Percentiles rank a stretch among this genome's conserved stretches.
These are phyloP conservation scores for Alternaria rosae DNA, from an alignment of 2,329 filamentous ascomycete genomes.

Conservation along the genomic window DNA sequence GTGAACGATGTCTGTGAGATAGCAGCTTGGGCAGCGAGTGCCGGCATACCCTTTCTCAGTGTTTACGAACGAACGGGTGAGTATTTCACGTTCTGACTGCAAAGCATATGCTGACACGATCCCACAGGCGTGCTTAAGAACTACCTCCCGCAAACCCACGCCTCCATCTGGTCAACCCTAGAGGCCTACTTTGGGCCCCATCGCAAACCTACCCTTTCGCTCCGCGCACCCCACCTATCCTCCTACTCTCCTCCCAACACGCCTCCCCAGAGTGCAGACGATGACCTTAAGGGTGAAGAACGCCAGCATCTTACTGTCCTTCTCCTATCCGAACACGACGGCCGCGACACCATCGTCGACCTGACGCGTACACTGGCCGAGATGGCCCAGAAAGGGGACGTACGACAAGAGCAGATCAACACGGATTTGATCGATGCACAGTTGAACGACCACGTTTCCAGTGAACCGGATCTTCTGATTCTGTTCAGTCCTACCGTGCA, in stretches of 20 bases:
- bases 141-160: slow-evolving; percentile 84
- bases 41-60: slow-evolving; percentile 85
- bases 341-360: slow-evolving; percentile 92
- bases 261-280: slow-evolving; percentile 47
- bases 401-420: slow-evolving; percentile 82
- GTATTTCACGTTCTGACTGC: slow-evolving; percentile 26
- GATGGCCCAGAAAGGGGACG: slow-evolving; percentile 90
- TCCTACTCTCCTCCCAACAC: slow-evolving; percentile 61
- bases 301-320: slow-evolving; percentile 67
- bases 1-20: slow-evolving; percentile 92
- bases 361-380: slow-evolving; percentile 92
- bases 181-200: slow-evolving; percentile 82
- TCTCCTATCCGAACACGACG: slow-evolving; percentile 86
- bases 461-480: slow-evolving; percentile 88
- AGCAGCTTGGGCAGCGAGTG: slow-evolving; percentile 89
- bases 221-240: slow-evolving; percentile 74
- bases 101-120: slow-evolving; percentile 3
- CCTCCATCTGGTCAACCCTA: slow-evolving; percentile 79
- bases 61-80: slow-evolving; percentile 91
- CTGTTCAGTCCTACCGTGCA: slow-evolving; percentile 85
- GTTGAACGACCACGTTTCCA: slow-evolving; percentile 77
- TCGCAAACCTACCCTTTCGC: slow-evolving; percentile 71
- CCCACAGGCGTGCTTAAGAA: slow-evolving; percentile 81
- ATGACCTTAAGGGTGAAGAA: slow-evolving; percentile 31
- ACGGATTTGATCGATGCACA: slow-evolving; percentile 89